A percentile compares a stretch with the other conserved stretches of the same genome.
These are phyloP conservation scores for Leucocoprinus gongylophorus DNA, from an alignment of 1,284 basidiomycete genomes.

Conservation along the genomic window DNA sequence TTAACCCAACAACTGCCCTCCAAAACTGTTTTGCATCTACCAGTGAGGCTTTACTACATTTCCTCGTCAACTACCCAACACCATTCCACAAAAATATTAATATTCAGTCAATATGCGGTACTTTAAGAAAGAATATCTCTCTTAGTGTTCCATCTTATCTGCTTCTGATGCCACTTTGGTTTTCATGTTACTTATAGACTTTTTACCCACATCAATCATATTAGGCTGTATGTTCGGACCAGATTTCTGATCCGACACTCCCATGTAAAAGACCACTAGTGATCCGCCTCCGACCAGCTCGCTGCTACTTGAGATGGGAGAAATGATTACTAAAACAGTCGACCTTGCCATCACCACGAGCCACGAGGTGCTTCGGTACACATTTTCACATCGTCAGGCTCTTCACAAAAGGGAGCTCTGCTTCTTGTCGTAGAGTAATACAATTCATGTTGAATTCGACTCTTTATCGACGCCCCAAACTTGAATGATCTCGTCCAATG, in stretches of 20 bases:
- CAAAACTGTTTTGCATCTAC: too few species aligned
- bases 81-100: too few species aligned
- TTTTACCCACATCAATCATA: neutral
- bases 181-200: neutral
- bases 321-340: neutral
- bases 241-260: neutral
- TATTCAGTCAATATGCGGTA: too few species aligned
- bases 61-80: neutral
- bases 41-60: too few species aligned
- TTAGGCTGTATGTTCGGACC: neutral
- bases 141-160: neutral
- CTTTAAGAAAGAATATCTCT: too few species aligned
- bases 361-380: too few species aligned
- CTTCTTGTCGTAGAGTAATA: neutral
- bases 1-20: too few species aligned
- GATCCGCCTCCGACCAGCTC: neutral
- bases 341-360: neutral
- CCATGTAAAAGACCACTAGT: neutral
- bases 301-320: neutral
- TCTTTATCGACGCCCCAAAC: slow-evolving; percentile 40
- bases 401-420: too few species aligned
- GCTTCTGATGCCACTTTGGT: neutral
- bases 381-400: too few species aligned
- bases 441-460: neutral
- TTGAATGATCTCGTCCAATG: slow-evolving; percentile 54